Evolutionary conservation across 495 filamentous ascomycete genomes (phyloP).

Genomic region (Stereocaulon alpinum): DNA sequence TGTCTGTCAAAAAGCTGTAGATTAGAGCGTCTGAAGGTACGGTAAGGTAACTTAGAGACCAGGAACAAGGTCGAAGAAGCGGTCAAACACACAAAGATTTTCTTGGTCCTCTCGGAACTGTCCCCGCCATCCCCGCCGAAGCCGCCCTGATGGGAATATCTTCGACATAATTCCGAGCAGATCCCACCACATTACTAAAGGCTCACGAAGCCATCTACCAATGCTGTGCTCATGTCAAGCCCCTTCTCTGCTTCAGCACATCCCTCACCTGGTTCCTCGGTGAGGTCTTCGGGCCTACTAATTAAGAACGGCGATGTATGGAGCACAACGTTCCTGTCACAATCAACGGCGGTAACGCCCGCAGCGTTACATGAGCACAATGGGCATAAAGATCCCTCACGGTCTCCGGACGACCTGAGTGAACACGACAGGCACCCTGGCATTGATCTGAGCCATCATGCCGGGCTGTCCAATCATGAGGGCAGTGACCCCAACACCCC

Average conservation of each 20-base stretch:
- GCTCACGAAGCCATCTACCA: conserved; percentile 23
- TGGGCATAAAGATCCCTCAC: conserved; percentile 30
- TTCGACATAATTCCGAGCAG: not conserved
- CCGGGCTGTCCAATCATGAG: not conserved
- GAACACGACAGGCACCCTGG: conserved; percentile 25
- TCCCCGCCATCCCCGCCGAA: conserved; percentile 2
- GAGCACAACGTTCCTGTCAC: conserved; percentile 25
- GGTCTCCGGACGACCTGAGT: conserved; percentile 22
- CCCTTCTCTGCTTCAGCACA: conserved; percentile 39
- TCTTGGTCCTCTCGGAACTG: conserved; percentile 1
- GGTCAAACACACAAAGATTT: conserved; percentile 6
- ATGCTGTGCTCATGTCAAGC: conserved; percentile 49
- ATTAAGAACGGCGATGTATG: conserved; percentile 36
- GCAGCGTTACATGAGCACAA: conserved; percentile 26
- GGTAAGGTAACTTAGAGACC: not conserved
- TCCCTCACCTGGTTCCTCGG: conserved; percentile 38
- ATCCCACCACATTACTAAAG: conserved; percentile 6
- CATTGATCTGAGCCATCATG: conserved; percentile 16
- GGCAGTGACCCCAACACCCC: conserved; percentile 32
- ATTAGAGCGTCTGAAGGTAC: conserved; percentile 10
- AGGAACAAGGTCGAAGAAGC: conserved; percentile 5
- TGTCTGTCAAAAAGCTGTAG: conserved; percentile 3
- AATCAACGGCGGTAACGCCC: conserved; percentile 35
- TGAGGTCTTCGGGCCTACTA: conserved; percentile 35
- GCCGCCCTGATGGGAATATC: conserved; percentile 5